phyloP scores from a whole-genome alignment of 768 basidiomycete genomes.

The Pholiota molesta region DNA sequence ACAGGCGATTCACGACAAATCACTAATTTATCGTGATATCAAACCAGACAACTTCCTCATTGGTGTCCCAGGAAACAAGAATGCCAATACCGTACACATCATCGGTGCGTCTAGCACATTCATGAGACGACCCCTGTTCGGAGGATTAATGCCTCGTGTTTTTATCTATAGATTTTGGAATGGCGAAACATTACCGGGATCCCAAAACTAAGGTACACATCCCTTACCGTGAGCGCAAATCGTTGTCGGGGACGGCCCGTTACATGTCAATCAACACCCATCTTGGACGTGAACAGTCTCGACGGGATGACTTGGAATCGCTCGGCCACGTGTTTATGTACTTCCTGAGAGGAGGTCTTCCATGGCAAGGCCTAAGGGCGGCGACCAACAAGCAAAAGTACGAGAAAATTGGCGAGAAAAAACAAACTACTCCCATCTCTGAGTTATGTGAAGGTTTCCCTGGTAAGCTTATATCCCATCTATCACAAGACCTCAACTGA shows the following conservation, averaged over 20 bases:
- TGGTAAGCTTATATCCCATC: constrained; percentile 48
- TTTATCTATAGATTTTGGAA: constrained; percentile 80
- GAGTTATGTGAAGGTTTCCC: constrained; percentile 98
- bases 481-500: not conserved
- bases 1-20: constrained; percentile 98
- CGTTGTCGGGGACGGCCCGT: constrained; percentile 92
- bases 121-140: not conserved
- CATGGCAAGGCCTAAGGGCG: constrained; percentile 97
- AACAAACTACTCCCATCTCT: constrained; percentile 88
- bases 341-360: constrained; percentile 93
- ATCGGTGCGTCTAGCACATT: constrained; percentile 62
- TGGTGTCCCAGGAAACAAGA: constrained; percentile 90
- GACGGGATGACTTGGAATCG: constrained; percentile 95
- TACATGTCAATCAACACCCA: constrained; percentile 99
- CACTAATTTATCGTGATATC: constrained; percentile 97
- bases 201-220: constrained; percentile 98
- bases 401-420: constrained; percentile 99
- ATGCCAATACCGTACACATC: constrained; percentile 84
- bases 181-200: constrained; percentile 99
- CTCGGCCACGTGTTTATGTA: constrained; percentile 99
- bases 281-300: constrained; percentile 91
- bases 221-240: constrained; percentile 98
- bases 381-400: constrained; percentile 99
- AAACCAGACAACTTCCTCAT: constrained; percentile 99
- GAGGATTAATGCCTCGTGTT: not conserved